Conservation (phyloP, 495 filamentous ascomycete genomes). For the Hyaloscypha finlandica region DNA sequence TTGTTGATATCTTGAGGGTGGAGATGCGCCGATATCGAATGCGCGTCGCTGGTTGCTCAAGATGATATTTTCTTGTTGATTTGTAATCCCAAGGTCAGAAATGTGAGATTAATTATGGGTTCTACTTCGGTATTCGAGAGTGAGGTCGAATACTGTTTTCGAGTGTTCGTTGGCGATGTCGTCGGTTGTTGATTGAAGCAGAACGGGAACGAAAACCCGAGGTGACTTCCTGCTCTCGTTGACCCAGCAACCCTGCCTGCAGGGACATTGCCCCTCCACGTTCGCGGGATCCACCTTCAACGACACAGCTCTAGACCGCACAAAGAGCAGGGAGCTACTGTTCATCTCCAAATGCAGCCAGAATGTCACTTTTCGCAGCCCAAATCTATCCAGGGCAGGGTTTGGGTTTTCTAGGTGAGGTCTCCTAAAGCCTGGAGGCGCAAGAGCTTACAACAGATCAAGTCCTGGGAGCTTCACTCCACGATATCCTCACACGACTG, state of each 20-base stretch:
- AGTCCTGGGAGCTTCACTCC: slow-evolving; percentile 88
- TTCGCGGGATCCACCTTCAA: slow-evolving; percentile 2
- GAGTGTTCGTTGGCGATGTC: background rate
- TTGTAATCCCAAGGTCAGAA: background rate
- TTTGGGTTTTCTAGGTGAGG: slow-evolving; percentile 73
- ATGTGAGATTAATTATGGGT: background rate
- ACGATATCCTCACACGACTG: slow-evolving; percentile 80
- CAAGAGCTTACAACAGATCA: background rate
- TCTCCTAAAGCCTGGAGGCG: background rate
- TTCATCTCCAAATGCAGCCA: slow-evolving; percentile 17
- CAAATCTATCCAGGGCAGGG: slow-evolving; percentile 76
- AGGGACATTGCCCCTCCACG: background rate
- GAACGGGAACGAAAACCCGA: background rate
- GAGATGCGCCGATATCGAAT: background rate
- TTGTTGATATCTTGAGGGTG: slow-evolving; percentile 10
- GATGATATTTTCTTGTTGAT: background rate
- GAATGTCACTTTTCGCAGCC: slow-evolving; percentile 61
- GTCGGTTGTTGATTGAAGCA: background rate
- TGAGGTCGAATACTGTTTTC: background rate
- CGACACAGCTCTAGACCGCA: slow-evolving; percentile 1
- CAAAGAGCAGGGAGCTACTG: slow-evolving; percentile 1
- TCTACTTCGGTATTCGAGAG: background rate
- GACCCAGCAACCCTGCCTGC: background rate
- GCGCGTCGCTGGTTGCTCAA: slow-evolving; percentile 3
- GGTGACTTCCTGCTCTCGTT: background rate